phyloP scores from a whole-genome alignment of 2,329 filamentous ascomycete species.

The Aspergillus viridinutans region DNA sequence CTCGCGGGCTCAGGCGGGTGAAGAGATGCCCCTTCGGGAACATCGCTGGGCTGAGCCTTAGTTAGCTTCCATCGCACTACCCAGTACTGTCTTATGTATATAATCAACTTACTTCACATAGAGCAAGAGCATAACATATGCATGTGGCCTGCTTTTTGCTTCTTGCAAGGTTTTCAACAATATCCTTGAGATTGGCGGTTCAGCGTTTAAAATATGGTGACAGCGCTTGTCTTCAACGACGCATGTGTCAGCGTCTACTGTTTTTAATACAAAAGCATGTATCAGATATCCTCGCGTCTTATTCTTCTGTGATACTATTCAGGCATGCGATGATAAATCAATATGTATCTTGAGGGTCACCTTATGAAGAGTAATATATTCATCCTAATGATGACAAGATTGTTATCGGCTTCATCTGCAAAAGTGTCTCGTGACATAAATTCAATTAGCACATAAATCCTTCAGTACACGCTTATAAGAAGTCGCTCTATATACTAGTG shows the following conservation, averaged over 20 bases:
- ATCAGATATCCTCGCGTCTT: too few species aligned
- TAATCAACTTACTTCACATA: neutral
- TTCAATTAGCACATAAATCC: too few species aligned
- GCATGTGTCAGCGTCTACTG: too few species aligned
- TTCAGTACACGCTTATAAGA: neutral
- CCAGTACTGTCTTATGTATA: neutral
- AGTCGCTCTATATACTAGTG: neutral
- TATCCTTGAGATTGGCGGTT: neutral
- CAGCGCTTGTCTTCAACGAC: too few species aligned
- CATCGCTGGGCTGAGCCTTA: constrained; percentile 65
- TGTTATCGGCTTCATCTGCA: too few species aligned
- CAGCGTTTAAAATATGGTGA: neutral
- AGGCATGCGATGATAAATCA: too few species aligned
- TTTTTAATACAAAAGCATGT: too few species aligned
- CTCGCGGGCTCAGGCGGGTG: constrained; percentile 50
- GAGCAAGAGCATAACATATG: neutral
- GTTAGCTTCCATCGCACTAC: neutral
- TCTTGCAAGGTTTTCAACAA: constrained; percentile 1
- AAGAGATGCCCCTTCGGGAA: constrained; percentile 70
- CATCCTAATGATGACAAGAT: too few species aligned
- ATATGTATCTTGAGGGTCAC: too few species aligned
- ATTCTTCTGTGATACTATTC: too few species aligned
- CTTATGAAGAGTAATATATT: too few species aligned
- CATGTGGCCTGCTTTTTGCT: neutral
- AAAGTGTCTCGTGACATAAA: too few species aligned